phyloP scores from a whole-genome alignment of 495 filamentous ascomycete species.

The Neurospora tetraspora region DNA sequence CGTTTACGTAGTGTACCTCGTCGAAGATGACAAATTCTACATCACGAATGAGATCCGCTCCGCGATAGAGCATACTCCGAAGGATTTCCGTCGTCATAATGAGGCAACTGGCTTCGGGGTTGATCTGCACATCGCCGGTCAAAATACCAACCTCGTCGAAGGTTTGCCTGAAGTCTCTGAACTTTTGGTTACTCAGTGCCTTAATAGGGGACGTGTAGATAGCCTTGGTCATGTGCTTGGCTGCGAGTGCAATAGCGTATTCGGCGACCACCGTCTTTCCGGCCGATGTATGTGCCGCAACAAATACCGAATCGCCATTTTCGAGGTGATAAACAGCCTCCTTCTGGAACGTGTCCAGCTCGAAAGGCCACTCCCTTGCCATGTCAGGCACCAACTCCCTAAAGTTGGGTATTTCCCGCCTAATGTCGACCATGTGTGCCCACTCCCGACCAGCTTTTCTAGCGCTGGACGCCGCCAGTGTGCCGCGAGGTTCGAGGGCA shows the following conservation, averaged over 20 bases:
- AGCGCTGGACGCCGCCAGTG: slow-evolving; percentile 59
- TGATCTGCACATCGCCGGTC: slow-evolving; percentile 96
- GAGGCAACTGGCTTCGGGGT: slow-evolving; percentile 92
- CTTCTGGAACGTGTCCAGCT: slow-evolving; percentile 96
- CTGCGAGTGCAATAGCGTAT: slow-evolving; percentile 91
- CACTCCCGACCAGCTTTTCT: slow-evolving; percentile 76
- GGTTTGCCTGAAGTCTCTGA: slow-evolving; percentile 77
- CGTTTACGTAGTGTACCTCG: slow-evolving; percentile 98
- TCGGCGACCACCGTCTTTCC: slow-evolving; percentile 98
- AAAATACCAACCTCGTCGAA: slow-evolving; percentile 96
- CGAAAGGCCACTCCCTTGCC: slow-evolving; percentile 93
- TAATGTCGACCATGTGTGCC: slow-evolving; percentile 97
- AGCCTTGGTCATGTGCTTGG: slow-evolving; percentile 97
- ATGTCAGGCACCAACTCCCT: slow-evolving; percentile 87
- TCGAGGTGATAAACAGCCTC: slow-evolving; percentile 97
- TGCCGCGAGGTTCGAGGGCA: slow-evolving; percentile 73
- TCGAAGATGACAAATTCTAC: slow-evolving; percentile 99
- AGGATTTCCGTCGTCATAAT: slow-evolving; percentile 99
- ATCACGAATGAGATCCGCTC: slow-evolving; percentile 90
- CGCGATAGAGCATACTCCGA: slow-evolving; percentile 95
- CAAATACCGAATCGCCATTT: slow-evolving; percentile 93
- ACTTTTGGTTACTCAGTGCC: slow-evolving; percentile 97
- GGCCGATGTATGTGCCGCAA: slow-evolving; percentile 96
- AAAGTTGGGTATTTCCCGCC: slow-evolving; percentile 85
- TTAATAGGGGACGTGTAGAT: slow-evolving; percentile 99